A percentile compares a stretch with the other conserved stretches of the same genome.
Evolutionary conservation across 306 rosid species (phyloP).

Genomic region (Parietaria judaica): DNA sequence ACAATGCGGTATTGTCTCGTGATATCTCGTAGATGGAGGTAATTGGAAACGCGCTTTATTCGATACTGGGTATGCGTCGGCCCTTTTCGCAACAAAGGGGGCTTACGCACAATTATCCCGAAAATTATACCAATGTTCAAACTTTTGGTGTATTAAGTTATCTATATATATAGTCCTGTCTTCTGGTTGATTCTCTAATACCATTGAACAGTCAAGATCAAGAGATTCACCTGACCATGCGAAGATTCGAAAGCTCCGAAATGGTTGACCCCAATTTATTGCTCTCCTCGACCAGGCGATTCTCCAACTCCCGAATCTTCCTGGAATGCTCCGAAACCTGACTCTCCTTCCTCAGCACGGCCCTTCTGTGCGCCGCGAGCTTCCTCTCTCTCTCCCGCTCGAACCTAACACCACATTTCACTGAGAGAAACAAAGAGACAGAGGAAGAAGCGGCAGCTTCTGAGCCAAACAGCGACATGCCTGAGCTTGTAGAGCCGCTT

Average conservation of each 20-base stretch:
- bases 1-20: no score
- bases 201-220: no score
- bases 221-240: constrained; percentile 37
- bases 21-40: no score
- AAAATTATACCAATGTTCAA: no score
- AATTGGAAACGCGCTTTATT: no score
- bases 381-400: constrained; percentile 55
- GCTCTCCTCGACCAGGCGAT: constrained; percentile 32
- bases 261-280: constrained; percentile 23
- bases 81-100: no score
- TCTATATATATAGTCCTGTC: no score
- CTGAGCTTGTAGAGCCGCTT: constrained; percentile 50
- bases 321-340: constrained; percentile 52
- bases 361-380: constrained; percentile 46
- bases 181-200: no score
- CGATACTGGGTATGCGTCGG: no score
- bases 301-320: constrained; percentile 35
- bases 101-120: no score
- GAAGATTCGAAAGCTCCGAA: constrained; percentile 47
- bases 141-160: no score
- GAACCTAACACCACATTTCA: constrained; percentile 28
- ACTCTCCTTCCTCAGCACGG: constrained; percentile 56
- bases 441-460: neutral
- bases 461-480: constrained; percentile 6
- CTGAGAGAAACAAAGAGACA: neutral